Evolutionary conservation across 176 grass and related monocot species (phyloP).

Genomic region (Chrysopogon serrulatus): DNA sequence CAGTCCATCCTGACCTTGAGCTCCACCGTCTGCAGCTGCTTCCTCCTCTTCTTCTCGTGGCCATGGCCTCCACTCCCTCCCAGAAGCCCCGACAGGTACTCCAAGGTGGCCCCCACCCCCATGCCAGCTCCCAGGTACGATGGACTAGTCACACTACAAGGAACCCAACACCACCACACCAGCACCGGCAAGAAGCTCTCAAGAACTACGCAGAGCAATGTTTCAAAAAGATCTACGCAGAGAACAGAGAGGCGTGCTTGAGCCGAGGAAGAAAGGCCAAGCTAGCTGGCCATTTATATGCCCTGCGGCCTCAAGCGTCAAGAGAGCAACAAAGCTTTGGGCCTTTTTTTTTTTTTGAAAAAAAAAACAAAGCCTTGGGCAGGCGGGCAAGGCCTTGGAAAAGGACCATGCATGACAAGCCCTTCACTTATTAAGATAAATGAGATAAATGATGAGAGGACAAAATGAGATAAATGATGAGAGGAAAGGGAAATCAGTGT

Average conservation of each 20-base stretch:
- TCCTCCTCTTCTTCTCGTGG: constrained; percentile 39
- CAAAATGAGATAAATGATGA: constrained; percentile 14
- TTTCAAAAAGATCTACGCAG: too few relatives aligned
- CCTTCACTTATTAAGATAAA: too few relatives aligned
- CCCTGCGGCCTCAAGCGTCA: not conserved
- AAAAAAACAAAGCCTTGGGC: too few relatives aligned
- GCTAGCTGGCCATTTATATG: not conserved
- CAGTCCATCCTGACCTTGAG: constrained; percentile 80
- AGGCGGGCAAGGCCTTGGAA: not conserved
- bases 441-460: too few relatives aligned
- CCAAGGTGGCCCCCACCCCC: constrained; percentile 45
- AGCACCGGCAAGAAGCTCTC: not conserved
- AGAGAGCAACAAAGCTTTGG: not conserved
- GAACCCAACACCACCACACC: not conserved
- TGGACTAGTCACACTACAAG: not conserved
- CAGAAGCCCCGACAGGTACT: constrained; percentile 49
- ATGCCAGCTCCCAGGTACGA: not conserved
- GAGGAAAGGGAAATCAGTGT: not conserved
- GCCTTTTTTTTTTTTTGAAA: not conserved
- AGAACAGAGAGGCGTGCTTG: not conserved
- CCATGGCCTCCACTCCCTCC: constrained; percentile 33
- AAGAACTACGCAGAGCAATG: too few relatives aligned
- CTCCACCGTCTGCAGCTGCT: constrained; percentile 64
- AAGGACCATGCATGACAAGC: not conserved
- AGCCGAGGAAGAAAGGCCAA: not conserved